phyloP scores from a whole-genome alignment of 495 filamentous ascomycete species.

The Terfezia claveryi region DNA sequence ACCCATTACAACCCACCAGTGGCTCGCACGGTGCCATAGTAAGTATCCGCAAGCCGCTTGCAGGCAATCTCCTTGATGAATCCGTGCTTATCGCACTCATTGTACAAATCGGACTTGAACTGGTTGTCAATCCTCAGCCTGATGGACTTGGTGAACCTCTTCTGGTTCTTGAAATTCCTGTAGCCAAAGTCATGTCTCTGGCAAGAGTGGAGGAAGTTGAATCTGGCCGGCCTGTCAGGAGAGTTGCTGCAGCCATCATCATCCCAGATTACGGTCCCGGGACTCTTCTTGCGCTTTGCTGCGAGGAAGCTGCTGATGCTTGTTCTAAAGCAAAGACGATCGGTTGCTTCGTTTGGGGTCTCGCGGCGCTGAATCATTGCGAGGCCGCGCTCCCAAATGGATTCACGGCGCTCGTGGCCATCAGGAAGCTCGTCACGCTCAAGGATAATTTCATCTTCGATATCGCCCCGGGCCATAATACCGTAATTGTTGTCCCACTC shows the following conservation, averaged over 20 bases:
- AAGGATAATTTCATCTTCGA: constrained; percentile 5
- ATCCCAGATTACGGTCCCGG: constrained; percentile 22
- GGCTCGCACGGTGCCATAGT: constrained; percentile 25
- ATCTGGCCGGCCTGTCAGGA: constrained; percentile 26
- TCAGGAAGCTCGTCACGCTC: constrained; percentile 1
- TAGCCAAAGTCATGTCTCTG: constrained; percentile 31
- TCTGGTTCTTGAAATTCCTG: constrained; percentile 24
- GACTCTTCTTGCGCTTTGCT: constrained; percentile 9
- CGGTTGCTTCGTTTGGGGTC: background rate
- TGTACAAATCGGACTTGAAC: constrained; percentile 23
- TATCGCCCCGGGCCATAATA: background rate
- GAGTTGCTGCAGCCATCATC: constrained; percentile 24
- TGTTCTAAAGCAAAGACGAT: constrained; percentile 2
- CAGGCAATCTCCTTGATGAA: constrained; percentile 8
- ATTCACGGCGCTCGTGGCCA: background rate
- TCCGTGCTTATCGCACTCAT: constrained; percentile 7
- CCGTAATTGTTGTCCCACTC: background rate
- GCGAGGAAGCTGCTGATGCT: constrained; percentile 2
- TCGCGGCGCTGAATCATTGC: background rate
- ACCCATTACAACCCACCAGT: constrained; percentile 20
- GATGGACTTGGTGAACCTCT: constrained; percentile 20
- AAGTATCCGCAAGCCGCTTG: constrained; percentile 23
- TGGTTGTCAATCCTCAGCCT: constrained; percentile 24
- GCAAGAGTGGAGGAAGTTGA: constrained; percentile 21
- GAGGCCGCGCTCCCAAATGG: background rate